phyloP scores from a whole-genome alignment of 768 basidiomycete species.

The Lactarius sanguifluus region DNA sequence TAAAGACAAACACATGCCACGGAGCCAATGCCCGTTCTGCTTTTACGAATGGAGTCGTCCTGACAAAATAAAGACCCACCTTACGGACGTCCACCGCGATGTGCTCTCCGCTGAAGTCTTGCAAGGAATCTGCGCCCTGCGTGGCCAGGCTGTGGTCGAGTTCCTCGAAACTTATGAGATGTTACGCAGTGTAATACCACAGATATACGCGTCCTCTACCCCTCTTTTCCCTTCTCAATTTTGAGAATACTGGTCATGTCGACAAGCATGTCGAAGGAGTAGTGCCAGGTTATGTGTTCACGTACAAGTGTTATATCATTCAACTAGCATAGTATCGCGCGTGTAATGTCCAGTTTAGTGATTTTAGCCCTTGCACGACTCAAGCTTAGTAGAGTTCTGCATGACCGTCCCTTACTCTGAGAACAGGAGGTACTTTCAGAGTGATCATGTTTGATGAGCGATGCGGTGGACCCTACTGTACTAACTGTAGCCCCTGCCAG shows the following conservation, averaged over 20 bases:
- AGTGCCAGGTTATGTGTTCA: not conserved
- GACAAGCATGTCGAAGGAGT: not conserved
- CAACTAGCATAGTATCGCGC: too few relatives aligned
- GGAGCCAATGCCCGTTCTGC: not conserved
- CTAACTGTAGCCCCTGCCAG: too few relatives aligned
- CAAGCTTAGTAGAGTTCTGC: too few relatives aligned
- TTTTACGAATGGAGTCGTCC: not conserved
- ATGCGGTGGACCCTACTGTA: too few relatives aligned
- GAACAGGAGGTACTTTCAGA: too few relatives aligned
- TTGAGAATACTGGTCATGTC: not conserved
- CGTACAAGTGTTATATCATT: too few relatives aligned
- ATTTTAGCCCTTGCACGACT: too few relatives aligned
- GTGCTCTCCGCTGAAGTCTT: not conserved
- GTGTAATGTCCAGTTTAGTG: too few relatives aligned
- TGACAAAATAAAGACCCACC: not conserved
- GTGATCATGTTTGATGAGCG: too few relatives aligned
- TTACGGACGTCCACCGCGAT: not conserved
- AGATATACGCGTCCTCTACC: not conserved
- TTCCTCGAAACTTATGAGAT: not conserved
- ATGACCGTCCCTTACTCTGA: too few relatives aligned
- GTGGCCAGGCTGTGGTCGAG: not conserved
- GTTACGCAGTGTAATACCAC: not conserved
- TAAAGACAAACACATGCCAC: not conserved
- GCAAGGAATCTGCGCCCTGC: not conserved
- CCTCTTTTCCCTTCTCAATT: not conserved